Evolutionary conservation across 768 basidiomycete genomes (phyloP).

Genomic region (Agaricus blazei): DNA sequence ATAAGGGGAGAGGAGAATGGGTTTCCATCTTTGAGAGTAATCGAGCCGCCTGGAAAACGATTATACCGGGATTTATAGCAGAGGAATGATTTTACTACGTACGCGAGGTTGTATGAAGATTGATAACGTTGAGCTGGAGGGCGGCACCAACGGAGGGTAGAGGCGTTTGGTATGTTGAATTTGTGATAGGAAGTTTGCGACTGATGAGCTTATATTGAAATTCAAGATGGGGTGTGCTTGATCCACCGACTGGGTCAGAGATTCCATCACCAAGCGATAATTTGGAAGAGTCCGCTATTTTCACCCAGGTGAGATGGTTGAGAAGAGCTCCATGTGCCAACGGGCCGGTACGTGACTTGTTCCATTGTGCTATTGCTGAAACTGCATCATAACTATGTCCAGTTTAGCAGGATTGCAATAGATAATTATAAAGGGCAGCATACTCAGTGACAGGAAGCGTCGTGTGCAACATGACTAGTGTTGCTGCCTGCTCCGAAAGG

Average conservation of each 20-base stretch:
- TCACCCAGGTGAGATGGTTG: constrained; percentile 7
- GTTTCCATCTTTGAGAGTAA: neutral
- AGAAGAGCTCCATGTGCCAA: neutral
- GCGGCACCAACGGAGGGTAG: neutral
- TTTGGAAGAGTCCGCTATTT: no score
- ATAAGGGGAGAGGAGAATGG: constrained; percentile 8
- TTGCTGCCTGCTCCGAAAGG: constrained; percentile 15
- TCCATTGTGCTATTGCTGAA: constrained; percentile 11
- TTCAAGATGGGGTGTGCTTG: constrained; percentile 11
- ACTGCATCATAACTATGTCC: neutral
- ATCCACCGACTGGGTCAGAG: constrained; percentile 8
- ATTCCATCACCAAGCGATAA: constrained; percentile 6
- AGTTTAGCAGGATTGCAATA: no score
- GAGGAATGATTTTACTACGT: neutral
- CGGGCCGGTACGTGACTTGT: constrained; percentile 10
- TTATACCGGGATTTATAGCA: neutral
- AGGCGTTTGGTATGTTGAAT: neutral
- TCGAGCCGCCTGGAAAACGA: constrained; percentile 2
- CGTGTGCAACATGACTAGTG: neutral
- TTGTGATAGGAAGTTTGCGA: neutral
- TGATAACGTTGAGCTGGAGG: neutral
- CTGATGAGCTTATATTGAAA: constrained; percentile 8
- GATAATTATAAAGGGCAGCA: neutral
- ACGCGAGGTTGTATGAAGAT: constrained; percentile 12
- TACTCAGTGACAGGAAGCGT: neutral